phyloP scores from a whole-genome alignment of 257 asterid genomes.

The Apocynum venetum region DNA sequence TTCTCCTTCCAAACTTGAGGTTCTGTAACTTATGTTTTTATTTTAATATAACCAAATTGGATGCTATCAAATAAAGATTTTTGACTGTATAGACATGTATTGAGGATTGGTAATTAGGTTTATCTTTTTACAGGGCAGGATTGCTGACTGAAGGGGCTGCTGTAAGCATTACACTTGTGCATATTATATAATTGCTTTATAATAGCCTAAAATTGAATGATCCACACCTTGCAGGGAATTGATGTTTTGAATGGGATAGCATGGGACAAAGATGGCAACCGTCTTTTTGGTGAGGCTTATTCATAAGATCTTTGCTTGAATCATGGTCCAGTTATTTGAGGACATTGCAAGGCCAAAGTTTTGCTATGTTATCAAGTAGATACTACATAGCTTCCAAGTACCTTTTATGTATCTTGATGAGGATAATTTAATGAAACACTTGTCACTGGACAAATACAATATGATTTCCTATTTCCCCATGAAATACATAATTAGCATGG shows the following conservation, averaged over 20 bases:
- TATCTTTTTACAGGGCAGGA: conserved; percentile 41
- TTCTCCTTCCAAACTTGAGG: conserved; percentile 75
- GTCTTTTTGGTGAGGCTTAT: conserved; percentile 58
- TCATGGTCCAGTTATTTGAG: neutral
- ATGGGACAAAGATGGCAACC: conserved; percentile 62
- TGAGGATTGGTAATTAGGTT: neutral
- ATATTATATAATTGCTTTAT: neutral
- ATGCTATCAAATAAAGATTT: neutral
- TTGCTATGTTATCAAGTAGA: neutral
- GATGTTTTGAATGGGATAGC: conserved; percentile 95
- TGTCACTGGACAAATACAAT: neutral
- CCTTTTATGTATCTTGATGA: neutral
- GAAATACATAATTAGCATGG: neutral
- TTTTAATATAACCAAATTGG: conserved; percentile 6
- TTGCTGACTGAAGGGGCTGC: conserved; percentile 42
- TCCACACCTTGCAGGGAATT: conserved; percentile 46
- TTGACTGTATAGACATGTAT: neutral
- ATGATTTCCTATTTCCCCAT: neutral
- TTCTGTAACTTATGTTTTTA: conserved; percentile 19
- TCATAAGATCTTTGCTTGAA: neutral
- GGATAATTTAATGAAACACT: neutral
- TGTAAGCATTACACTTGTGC: conserved; percentile 34
- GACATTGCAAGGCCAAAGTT: neutral
- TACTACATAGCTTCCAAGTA: neutral
- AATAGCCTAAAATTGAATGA: conserved; percentile 4